Percentiles rank a stretch among this genome's conserved stretches.
Conservation (phyloP, 2,329 filamentous ascomycete species). For the Stagonosporopsis rhizophila region DNA sequence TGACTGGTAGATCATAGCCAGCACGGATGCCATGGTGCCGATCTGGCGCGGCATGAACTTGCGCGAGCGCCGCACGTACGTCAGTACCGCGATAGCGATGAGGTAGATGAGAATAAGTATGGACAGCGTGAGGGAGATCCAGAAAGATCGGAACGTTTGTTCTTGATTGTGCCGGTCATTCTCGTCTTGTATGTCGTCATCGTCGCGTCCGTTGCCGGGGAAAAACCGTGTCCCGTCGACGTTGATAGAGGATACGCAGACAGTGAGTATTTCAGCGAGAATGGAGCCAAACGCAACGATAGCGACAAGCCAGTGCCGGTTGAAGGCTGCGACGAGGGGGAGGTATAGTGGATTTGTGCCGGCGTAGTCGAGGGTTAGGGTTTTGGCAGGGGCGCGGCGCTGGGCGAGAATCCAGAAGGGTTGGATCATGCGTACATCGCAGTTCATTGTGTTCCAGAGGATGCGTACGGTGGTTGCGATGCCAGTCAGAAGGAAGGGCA, state of each 20-base stretch:
- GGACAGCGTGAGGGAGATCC: conserved; percentile 68
- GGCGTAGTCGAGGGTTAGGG: conserved; percentile 75
- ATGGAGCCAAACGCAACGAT: conserved; percentile 74
- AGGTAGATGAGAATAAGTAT: conserved; percentile 72
- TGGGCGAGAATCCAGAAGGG: conserved; percentile 74
- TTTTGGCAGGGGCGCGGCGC: conserved; percentile 69
- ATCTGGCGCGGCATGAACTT: conserved; percentile 80
- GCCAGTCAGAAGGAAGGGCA: conserved; percentile 70
- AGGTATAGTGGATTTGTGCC: conserved; percentile 73
- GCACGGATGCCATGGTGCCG: conserved; percentile 76
- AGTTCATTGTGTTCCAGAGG: conserved; percentile 72
- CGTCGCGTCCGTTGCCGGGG: conserved; percentile 33
- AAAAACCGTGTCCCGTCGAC: conserved; percentile 70
- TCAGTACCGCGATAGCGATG: conserved; percentile 63
- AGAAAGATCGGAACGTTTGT: conserved; percentile 66
- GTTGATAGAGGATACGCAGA: conserved; percentile 71
- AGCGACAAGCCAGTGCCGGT: conserved; percentile 70
- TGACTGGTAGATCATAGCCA: conserved; percentile 80
- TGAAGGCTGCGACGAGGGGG: conserved; percentile 66
- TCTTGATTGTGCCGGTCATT: conserved; percentile 45
- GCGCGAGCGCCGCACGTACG: conserved; percentile 68
- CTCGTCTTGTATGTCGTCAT: conserved; percentile 14
- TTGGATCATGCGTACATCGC: conserved; percentile 74
- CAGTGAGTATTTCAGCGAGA: conserved; percentile 75
- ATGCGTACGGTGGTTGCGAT: conserved; percentile 72